Evolutionary conservation across 1,284 basidiomycete genomes (phyloP).

Genomic region (Ustilago xerochloae): DNA sequence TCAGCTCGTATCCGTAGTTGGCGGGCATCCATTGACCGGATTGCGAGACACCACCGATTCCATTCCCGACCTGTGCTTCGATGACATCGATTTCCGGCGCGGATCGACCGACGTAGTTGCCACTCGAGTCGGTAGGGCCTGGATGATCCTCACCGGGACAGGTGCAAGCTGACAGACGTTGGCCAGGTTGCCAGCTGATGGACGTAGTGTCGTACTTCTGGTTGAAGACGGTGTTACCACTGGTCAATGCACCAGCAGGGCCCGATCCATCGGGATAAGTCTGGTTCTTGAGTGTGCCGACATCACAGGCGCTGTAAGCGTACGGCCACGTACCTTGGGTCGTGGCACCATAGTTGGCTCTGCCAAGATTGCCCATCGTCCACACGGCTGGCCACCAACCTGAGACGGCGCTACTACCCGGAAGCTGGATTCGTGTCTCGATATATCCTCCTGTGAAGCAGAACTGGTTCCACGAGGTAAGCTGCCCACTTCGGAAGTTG

Average conservation of each 20-base stretch:
- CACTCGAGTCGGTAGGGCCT: conserved; percentile 76
- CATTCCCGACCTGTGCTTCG: conserved; percentile 72
- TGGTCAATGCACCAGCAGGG: conserved; percentile 74
- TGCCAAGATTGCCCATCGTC: conserved; percentile 83
- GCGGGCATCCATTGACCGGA: conserved; percentile 80
- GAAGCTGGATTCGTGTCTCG: conserved; percentile 80
- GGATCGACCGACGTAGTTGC: conserved; percentile 78
- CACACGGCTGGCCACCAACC: conserved; percentile 77
- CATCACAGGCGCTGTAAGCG: conserved; percentile 69
- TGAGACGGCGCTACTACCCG: conserved; percentile 75
- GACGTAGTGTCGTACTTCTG: conserved; percentile 48
- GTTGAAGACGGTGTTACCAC: conserved; percentile 79
- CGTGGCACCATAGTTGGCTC: conserved; percentile 66
- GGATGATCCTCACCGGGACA: conserved; percentile 84
- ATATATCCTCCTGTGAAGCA: conserved; percentile 94
- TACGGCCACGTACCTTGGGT: conserved; percentile 79
- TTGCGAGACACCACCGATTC: conserved; percentile 76
- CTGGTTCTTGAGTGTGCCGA: conserved; percentile 59
- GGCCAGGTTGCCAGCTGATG: conserved; percentile 76
- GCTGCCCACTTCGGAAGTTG: conserved; percentile 73
- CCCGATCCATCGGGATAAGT: conserved; percentile 45
- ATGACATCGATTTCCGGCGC: conserved; percentile 78
- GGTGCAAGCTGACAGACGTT: conserved; percentile 77
- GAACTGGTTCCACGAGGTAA: conserved; percentile 82
- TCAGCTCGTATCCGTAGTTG: conserved; percentile 69